Percentiles rank a stretch among this genome's conserved stretches.
These are phyloP conservation scores for Lichina pygmaea DNA, from an alignment of 495 filamentous ascomycete species.

Conservation along the genomic window DNA sequence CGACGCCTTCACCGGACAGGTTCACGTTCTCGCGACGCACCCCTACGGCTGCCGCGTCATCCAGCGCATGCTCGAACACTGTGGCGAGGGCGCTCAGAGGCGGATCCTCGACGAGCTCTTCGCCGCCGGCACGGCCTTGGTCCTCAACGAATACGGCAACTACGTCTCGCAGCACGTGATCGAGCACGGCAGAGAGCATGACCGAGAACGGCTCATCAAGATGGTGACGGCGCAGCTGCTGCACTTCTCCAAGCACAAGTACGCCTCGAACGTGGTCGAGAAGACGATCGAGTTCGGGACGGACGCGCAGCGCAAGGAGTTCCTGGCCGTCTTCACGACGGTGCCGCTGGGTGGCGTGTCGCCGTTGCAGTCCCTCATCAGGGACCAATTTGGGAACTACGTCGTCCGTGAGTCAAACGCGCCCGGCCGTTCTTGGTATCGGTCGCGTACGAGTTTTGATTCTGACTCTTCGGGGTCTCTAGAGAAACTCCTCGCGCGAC, in stretches of 20 bases:
- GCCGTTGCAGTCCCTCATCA: slow-evolving; percentile 49
- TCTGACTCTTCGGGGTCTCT: not conserved
- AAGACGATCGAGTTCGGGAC: slow-evolving; percentile 63
- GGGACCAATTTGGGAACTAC: slow-evolving; percentile 87
- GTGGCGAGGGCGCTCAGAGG: slow-evolving; percentile 39
- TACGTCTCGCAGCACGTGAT: slow-evolving; percentile 94
- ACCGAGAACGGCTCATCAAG: slow-evolving; percentile 43
- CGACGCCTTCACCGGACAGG: slow-evolving; percentile 54
- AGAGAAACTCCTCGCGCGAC: slow-evolving; percentile 50
- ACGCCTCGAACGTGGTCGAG: slow-evolving; percentile 92
- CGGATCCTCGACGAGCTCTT: slow-evolving; percentile 60
- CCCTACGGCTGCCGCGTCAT: slow-evolving; percentile 83
- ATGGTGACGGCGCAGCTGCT: slow-evolving; percentile 33
- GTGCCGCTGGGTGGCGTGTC: slow-evolving; percentile 34
- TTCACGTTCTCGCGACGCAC: slow-evolving; percentile 53
- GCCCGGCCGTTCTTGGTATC: not conserved
- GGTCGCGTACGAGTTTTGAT: not conserved
- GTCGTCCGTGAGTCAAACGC: slow-evolving; percentile 60
- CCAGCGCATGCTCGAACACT: slow-evolving; percentile 75
- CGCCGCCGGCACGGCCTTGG: slow-evolving; percentile 36
- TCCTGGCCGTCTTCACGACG: slow-evolving; percentile 37
- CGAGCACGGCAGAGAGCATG: slow-evolving; percentile 48
- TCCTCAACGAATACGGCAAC: slow-evolving; percentile 83
- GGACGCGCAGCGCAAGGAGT: slow-evolving; percentile 37
- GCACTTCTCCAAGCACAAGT: slow-evolving; percentile 36